Evolutionary conservation across 768 basidiomycete species (phyloP).

Genomic region (Lactarius pseudohatsudake): DNA sequence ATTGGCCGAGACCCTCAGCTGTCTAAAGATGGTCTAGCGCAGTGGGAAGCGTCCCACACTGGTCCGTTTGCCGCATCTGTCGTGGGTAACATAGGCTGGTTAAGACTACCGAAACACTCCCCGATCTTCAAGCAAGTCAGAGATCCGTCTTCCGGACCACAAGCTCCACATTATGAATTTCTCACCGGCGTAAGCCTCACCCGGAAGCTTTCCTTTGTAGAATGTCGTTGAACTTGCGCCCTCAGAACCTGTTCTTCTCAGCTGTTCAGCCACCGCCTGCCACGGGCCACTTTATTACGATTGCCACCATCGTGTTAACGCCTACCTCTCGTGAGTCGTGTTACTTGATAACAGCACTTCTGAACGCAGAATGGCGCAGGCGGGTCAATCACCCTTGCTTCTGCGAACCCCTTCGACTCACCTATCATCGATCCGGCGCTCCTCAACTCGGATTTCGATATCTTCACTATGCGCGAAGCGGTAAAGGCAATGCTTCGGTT

Average conservation of each 20-base stretch:
- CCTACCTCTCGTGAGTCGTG: slow-evolving; percentile 29
- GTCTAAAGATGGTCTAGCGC: background rate
- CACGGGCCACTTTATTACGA: slow-evolving; percentile 30
- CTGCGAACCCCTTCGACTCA: slow-evolving; percentile 31
- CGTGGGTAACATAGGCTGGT: slow-evolving; percentile 8
- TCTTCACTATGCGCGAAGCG: slow-evolving; percentile 10
- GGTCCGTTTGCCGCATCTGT: slow-evolving; percentile 18
- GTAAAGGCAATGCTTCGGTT: slow-evolving; percentile 8
- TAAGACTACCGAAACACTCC: slow-evolving; percentile 18
- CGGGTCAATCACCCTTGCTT: slow-evolving; percentile 33
- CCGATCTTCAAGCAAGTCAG: slow-evolving; percentile 8
- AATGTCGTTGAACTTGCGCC: background rate
- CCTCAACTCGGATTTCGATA: slow-evolving; percentile 14
- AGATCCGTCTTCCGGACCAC: slow-evolving; percentile 28
- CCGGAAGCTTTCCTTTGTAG: background rate
- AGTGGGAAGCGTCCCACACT: slow-evolving; percentile 15
- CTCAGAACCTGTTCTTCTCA: slow-evolving; percentile 16
- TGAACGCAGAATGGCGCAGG: background rate
- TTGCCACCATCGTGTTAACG: slow-evolving; percentile 26
- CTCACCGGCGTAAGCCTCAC: slow-evolving; percentile 15
- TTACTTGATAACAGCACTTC: background rate
- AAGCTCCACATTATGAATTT: slow-evolving; percentile 25
- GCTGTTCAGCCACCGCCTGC: slow-evolving; percentile 16
- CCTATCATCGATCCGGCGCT: slow-evolving; percentile 34
- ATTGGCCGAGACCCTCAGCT: slow-evolving; percentile 16